phyloP scores from a whole-genome alignment of 1,139 yeast genomes.

The Scheffersomyces quercinus region DNA sequence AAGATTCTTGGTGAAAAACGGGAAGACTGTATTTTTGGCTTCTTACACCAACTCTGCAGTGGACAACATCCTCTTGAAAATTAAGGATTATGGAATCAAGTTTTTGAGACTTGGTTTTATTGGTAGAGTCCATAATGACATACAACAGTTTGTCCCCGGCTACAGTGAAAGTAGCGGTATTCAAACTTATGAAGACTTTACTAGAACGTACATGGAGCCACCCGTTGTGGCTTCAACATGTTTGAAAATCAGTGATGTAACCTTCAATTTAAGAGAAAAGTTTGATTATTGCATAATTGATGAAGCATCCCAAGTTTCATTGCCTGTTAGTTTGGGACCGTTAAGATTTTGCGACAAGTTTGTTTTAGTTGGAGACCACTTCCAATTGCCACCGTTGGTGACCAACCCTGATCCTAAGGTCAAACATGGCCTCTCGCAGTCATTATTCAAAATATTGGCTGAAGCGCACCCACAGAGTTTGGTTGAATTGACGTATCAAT shows the following conservation, averaged over 20 bases:
- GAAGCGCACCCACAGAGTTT: slow-evolving; percentile 72
- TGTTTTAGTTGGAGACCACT: slow-evolving; percentile 91
- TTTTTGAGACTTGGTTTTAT: slow-evolving; percentile 61
- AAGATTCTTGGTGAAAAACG: slow-evolving; percentile 54
- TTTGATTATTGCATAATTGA: slow-evolving; percentile 95
- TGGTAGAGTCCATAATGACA: slow-evolving; percentile 61
- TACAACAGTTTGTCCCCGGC: slow-evolving; percentile 55
- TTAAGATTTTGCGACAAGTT: slow-evolving; percentile 74
- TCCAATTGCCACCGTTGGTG: slow-evolving; percentile 86
- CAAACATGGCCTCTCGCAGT: slow-evolving; percentile 66
- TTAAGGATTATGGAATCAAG: slow-evolving; percentile 46
- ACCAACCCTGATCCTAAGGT: slow-evolving; percentile 57
- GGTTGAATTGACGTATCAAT: slow-evolving; percentile 76
- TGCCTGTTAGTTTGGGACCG: slow-evolving; percentile 92
- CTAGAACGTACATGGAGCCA: slow-evolving; percentile 51
- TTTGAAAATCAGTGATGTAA: slow-evolving; percentile 68
- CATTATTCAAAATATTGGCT: slow-evolving; percentile 73
- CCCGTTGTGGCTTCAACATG: slow-evolving; percentile 89
- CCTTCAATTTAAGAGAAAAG: slow-evolving; percentile 52
- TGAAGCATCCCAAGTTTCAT: slow-evolving; percentile 93
- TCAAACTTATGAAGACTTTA: slow-evolving; percentile 46
- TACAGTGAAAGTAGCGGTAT: slow-evolving; percentile 34
- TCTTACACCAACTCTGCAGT: slow-evolving; percentile 96
- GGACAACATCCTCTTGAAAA: slow-evolving; percentile 80
- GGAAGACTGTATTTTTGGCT: slow-evolving; percentile 71